These are phyloP conservation scores for Mycothermus thermophilus DNA, from an alignment of 495 filamentous ascomycete genomes.

Conservation along the genomic window DNA sequence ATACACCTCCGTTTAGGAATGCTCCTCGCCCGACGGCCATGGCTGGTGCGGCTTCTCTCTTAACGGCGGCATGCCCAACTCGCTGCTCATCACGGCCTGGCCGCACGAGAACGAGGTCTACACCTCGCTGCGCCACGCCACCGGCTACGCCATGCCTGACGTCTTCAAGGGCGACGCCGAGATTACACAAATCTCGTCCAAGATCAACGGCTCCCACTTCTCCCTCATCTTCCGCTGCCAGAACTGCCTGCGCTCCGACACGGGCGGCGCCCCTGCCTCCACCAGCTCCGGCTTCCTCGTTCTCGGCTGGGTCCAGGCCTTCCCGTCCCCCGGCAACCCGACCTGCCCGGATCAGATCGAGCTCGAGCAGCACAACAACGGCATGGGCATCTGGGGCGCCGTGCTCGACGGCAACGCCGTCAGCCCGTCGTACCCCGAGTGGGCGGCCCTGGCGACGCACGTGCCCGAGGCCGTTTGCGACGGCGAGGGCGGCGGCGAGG, in stretches of 20 bases:
- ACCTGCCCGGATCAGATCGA: conserved; percentile 22
- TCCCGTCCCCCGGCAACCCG: conserved; percentile 19
- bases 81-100: conserved; percentile 45
- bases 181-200: conserved; percentile 41
- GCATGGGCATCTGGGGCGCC: conserved; percentile 31
- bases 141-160: conserved; percentile 43
- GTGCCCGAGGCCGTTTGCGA: conserved; percentile 24
- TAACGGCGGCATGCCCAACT: conserved; percentile 43
- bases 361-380: conserved; percentile 23
- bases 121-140: conserved; percentile 42
- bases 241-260: conserved; percentile 44
- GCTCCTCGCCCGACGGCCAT: conserved; percentile 14
- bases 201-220: conserved; percentile 40
- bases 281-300: conserved; percentile 15
- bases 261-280: conserved; percentile 12
- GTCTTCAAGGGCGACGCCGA: conserved; percentile 45
- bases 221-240: conserved; percentile 48
- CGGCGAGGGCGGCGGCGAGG: conserved; percentile 8
- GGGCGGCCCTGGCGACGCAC: conserved; percentile 34
- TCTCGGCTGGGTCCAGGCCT: conserved; percentile 24
- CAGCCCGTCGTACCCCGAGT: conserved; percentile 37
- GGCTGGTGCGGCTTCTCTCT: conserved; percentile 48
- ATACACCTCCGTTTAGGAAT: no score
- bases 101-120: conserved; percentile 33
- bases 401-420: conserved; percentile 26